A percentile compares a stretch with the other conserved stretches of the same genome.
These are phyloP conservation scores for Caryopteris hybrid DNA, from an alignment of 305 asterid genomes.

Conservation along the genomic window DNA sequence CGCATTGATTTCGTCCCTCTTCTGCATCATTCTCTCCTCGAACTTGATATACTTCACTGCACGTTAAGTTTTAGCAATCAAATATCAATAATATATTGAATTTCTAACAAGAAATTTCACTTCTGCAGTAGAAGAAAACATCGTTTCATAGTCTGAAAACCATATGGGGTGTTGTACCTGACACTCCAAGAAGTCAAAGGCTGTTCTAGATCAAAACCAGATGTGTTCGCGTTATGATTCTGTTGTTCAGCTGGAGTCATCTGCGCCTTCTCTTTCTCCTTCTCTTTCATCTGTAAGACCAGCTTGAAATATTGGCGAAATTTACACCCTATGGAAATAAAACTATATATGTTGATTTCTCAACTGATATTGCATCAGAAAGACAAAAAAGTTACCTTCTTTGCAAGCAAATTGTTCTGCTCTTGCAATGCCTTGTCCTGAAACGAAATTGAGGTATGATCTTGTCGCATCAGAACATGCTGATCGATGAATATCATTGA, in stretches of 20 bases:
- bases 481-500: too few relatives aligned
- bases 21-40: conserved; percentile 30
- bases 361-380: not conserved
- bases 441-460: too few relatives aligned
- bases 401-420: conserved; percentile 49
- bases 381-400: conserved; percentile 48
- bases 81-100: too few relatives aligned
- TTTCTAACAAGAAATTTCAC: too few relatives aligned
- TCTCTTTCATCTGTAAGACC: conserved; percentile 41
- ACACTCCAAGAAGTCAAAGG: conserved; percentile 29
- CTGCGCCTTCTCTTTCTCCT: conserved; percentile 33
- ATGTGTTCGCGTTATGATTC: conserved; percentile 24
- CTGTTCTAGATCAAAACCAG: conserved; percentile 27
- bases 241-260: conserved; percentile 24
- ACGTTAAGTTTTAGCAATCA: not conserved
- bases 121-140: too few relatives aligned
- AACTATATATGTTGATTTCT: not conserved
- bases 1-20: conserved; percentile 19
- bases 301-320: not conserved
- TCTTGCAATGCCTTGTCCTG: conserved; percentile 71
- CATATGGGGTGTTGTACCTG: conserved; percentile 30
- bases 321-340: too few relatives aligned
- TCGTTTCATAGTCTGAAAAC: too few relatives aligned
- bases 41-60: conserved; percentile 31
- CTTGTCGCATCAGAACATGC: too few relatives aligned